Evolutionary conservation across 164 flowering plant genomes (phyloP).

Genomic region (Buxus sempervirens): DNA sequence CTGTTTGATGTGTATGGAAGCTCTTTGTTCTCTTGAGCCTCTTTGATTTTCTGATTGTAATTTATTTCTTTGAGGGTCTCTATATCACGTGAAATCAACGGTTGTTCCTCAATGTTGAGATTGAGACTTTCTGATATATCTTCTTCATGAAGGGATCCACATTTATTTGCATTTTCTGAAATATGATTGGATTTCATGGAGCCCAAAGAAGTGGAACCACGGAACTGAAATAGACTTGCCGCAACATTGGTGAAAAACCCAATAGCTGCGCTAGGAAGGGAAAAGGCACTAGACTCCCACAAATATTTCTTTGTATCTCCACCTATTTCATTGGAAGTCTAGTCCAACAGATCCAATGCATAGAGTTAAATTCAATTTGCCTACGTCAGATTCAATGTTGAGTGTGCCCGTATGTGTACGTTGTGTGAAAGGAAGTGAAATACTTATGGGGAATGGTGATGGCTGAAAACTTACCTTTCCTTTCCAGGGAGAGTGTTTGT

Average conservation of each 20-base stretch:
- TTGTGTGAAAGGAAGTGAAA: background rate
- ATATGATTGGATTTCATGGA: constrained; percentile 14
- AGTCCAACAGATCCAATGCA: constrained; percentile 16
- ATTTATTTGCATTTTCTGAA: constrained; percentile 21
- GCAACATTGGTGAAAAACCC: constrained; percentile 57
- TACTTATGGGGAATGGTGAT: background rate
- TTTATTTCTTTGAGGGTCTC: constrained; percentile 13
- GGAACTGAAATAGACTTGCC: constrained; percentile 46
- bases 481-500: constrained; percentile 26
- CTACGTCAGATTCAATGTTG: background rate
- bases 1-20: constrained; percentile 8
- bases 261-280: constrained; percentile 57
- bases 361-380: background rate
- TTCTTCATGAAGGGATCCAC: constrained; percentile 16
- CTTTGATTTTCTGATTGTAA: constrained; percentile 20
- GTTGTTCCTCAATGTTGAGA: constrained; percentile 16
- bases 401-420: background rate
- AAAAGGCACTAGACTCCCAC: constrained; percentile 30
- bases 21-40: constrained; percentile 16
- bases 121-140: constrained; percentile 27
- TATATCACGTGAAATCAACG: constrained; percentile 17
- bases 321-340: constrained; percentile 19
- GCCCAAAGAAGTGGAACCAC: constrained; percentile 35
- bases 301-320: constrained; percentile 23
- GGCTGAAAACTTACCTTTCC: constrained; percentile 34